These are phyloP conservation scores for Phanerochaete sordida DNA, from an alignment of 768 basidiomycete species.

Conservation along the genomic window DNA sequence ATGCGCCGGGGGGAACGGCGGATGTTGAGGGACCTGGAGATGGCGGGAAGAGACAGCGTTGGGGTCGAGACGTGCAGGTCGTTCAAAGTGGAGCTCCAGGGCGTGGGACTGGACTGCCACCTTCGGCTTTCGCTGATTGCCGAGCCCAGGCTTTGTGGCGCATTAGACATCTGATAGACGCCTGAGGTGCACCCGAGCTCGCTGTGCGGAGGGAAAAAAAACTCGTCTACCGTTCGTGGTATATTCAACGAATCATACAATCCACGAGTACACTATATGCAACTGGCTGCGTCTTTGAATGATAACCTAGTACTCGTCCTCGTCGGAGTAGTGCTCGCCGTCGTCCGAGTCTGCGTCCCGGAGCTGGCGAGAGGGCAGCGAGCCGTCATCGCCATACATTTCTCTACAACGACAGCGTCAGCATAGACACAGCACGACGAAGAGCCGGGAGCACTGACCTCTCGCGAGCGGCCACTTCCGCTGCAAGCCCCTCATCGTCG, in stretches of 20 bases:
- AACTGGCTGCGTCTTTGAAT: neutral
- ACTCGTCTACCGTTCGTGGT: too few species aligned
- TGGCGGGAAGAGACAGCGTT: too few species aligned
- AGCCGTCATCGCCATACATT: slow-evolving; percentile 27
- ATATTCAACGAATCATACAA: too few species aligned
- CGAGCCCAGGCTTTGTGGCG: neutral
- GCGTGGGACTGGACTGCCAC: neutral
- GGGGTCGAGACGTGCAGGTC: too few species aligned
- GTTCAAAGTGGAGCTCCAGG: neutral
- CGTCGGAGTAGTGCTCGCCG: neutral
- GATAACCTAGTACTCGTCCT: neutral
- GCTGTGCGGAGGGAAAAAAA: too few species aligned
- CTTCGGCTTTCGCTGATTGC: neutral
- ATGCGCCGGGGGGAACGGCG: too few species aligned
- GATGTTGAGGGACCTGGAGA: too few species aligned
- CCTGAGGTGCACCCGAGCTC: neutral
- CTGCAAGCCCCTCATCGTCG: slow-evolving; percentile 18
- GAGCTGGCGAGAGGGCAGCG: slow-evolving; percentile 13
- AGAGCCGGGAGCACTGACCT: slow-evolving; percentile 13
- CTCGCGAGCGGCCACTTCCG: slow-evolving; percentile 21
- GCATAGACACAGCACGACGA: neutral
- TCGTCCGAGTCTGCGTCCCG: neutral
- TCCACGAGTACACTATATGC: neutral
- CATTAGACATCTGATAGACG: neutral
- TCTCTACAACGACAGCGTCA: slow-evolving; percentile 11